Base-by-base conservation (phyloP, 441 rosid genomes). In the Brassica hybrid region DNA sequence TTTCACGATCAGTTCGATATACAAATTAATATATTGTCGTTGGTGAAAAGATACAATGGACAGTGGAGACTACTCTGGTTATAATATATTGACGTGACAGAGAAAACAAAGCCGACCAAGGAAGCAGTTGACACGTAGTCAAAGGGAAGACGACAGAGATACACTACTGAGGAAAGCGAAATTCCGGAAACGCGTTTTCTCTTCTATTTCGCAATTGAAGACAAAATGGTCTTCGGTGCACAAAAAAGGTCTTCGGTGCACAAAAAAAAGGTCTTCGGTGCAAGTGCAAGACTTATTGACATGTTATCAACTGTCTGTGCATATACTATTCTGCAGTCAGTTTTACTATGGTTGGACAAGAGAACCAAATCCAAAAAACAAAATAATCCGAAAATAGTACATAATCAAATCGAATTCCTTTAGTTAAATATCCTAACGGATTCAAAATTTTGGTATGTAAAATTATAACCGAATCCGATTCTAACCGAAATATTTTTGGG, bases 51-150 rank as follows among this genome's bases (percentile, higher is more conserved):
- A 36, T 64, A 64, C 67, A 12, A 32, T 62, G 21, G 43, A 63
- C 67, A 17, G 11, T 34, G 14, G 50, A 64, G 25, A 17, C 68
- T 36, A 36, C 25, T 34, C 21, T 64, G 67, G 48, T 63, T 62
- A 32, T 19, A 14, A 66, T 23, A 63, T 48, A 30, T 6, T 25
- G 70, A 56, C 38, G 34, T 73, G 25, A 32, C 45, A 32, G 12
- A 65, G 67, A 36, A 63, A 63, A 63, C 11, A 64, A 62, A 16
- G 36, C 21, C 50, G 54, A 65, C 54, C 50, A 65, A 12, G 11
- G 65, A 76, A 76, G 59, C 41, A 38, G 75, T 64, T 70, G 80
- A 70, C 80, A 64, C 71, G 66, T 70, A 70, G 75, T 76, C 71
- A 63, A 76, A 38, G 69, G 7, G 65, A 69, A 76, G 79, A 76